phyloP scores from a whole-genome alignment of 768 basidiomycete genomes.

The Kwoniella bestiolae region DNA sequence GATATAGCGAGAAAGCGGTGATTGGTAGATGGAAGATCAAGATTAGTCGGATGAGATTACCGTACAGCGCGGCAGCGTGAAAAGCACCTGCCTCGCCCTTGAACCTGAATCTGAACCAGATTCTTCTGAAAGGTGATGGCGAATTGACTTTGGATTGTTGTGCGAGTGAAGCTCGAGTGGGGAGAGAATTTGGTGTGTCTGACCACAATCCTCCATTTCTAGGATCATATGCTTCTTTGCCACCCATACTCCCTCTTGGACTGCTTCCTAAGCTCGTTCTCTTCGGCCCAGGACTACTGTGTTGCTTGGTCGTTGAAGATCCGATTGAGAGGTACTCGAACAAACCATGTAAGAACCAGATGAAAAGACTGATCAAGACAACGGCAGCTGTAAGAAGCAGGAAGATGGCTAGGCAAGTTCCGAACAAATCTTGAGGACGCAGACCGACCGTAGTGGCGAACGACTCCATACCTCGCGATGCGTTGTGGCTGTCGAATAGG shows the following conservation, averaged over 20 bases:
- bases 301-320: not conserved
- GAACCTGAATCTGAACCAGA: slow-evolving; percentile 55
- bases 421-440: slow-evolving; percentile 78
- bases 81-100: slow-evolving; percentile 58
- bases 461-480: slow-evolving; percentile 70
- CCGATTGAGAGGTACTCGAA: slow-evolving; percentile 33
- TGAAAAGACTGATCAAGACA: slow-evolving; percentile 69
- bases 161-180: slow-evolving; percentile 25
- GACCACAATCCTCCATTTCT: slow-evolving; percentile 13
- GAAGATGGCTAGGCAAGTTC: slow-evolving; percentile 80
- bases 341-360: slow-evolving; percentile 73
- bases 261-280: slow-evolving; percentile 18
- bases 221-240: slow-evolving; percentile 32
- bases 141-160: slow-evolving; percentile 12
- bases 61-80: slow-evolving; percentile 59
- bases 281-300: slow-evolving; percentile 13
- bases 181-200: slow-evolving; percentile 17
- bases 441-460: slow-evolving; percentile 86
- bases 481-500: slow-evolving; percentile 68
- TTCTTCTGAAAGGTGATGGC: slow-evolving; percentile 33
- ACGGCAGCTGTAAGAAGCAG: slow-evolving; percentile 74
- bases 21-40: slow-evolving; percentile 93
- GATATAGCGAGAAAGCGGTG: slow-evolving; percentile 87
- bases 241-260: slow-evolving; percentile 28
- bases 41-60: slow-evolving; percentile 88